Evolutionary conservation across 352 stramenopile genomes (phyloP).

Genomic region (Detonula confervacea): DNA sequence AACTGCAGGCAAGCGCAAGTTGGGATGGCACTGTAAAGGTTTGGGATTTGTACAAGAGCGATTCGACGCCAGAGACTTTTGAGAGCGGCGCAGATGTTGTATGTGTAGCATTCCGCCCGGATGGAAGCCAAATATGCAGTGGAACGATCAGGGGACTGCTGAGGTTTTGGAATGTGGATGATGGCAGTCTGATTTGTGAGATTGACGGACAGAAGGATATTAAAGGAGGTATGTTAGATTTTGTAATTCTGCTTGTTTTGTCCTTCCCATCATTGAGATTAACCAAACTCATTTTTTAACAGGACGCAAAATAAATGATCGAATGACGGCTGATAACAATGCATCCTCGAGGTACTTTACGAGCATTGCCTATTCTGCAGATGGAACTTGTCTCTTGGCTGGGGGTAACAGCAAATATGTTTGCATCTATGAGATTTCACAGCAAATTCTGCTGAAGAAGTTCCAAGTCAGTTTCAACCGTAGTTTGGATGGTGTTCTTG

Average conservation of each 20-base stretch:
- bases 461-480: conserved; percentile 99
- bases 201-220: conserved; percentile 98
- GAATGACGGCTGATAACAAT: conserved; percentile 87
- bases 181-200: conserved; percentile 92
- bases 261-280: conserved; percentile 7
- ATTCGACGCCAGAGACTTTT: conserved; percentile 94
- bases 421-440: conserved; percentile 98
- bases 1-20: conserved; percentile 90
- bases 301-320: conserved; percentile 84
- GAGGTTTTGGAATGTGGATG: conserved; percentile 97
- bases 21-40: conserved; percentile 99
- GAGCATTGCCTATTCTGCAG: conserved; percentile 98
- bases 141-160: conserved; percentile 96
- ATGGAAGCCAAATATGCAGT: conserved; percentile 95
- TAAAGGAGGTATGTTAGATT: conserved; percentile 85
- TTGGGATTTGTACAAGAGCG: conserved; percentile 98
- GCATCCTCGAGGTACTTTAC: conserved; percentile 97
- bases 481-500: conserved; percentile 93
- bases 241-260: conserved; percentile 6
- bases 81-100: conserved; percentile 96
- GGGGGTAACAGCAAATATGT: conserved; percentile 98
- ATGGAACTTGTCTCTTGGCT: conserved; percentile 96
- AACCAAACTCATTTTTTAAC: conserved; percentile 14
- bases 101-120: conserved; percentile 94
- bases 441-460: conserved; percentile 97